phyloP scores from a whole-genome alignment of 108 stramenopile species.

The Fistulifera solaris region DNA sequence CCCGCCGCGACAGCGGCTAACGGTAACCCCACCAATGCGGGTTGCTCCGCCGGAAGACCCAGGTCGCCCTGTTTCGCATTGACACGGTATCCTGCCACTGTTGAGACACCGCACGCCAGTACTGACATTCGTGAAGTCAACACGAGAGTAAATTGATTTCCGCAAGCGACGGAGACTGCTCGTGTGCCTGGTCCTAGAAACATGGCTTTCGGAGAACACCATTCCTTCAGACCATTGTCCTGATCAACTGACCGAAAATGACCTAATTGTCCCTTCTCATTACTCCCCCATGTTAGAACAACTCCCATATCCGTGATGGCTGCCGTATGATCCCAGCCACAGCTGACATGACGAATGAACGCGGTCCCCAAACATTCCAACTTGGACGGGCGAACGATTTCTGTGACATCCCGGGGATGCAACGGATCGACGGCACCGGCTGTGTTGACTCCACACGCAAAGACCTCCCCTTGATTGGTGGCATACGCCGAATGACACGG shows the following conservation, averaged over 20 bases:
- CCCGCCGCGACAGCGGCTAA: slow-evolving; percentile 54
- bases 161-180: slow-evolving; percentile 48
- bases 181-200: slow-evolving; percentile 25
- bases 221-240: slow-evolving; percentile 9
- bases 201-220: slow-evolving; percentile 28
- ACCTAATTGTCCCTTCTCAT: slow-evolving; percentile 55
- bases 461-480: slow-evolving; percentile 37
- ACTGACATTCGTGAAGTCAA: slow-evolving; percentile 60
- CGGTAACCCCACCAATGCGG: slow-evolving; percentile 49
- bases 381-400: slow-evolving; percentile 10
- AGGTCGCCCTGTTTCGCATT: slow-evolving; percentile 5
- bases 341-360: slow-evolving; percentile 43
- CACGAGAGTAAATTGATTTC: slow-evolving; percentile 47
- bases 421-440: slow-evolving; percentile 58
- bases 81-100: slow-evolving; percentile 32
- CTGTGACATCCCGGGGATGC: slow-evolving; percentile 10
- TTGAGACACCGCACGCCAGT: slow-evolving; percentile 35
- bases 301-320: slow-evolving; percentile 48
- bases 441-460: slow-evolving; percentile 46
- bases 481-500: slow-evolving; percentile 44
- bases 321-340: slow-evolving; percentile 63
- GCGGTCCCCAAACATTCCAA: slow-evolving; percentile 19
- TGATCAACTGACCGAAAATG: slow-evolving; percentile 9
- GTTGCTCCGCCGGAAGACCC: slow-evolving; percentile 24
- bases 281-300: slow-evolving; percentile 65